Conservation (phyloP, 163 green algal genomes). For the Scenedesmus sp. region DNA sequence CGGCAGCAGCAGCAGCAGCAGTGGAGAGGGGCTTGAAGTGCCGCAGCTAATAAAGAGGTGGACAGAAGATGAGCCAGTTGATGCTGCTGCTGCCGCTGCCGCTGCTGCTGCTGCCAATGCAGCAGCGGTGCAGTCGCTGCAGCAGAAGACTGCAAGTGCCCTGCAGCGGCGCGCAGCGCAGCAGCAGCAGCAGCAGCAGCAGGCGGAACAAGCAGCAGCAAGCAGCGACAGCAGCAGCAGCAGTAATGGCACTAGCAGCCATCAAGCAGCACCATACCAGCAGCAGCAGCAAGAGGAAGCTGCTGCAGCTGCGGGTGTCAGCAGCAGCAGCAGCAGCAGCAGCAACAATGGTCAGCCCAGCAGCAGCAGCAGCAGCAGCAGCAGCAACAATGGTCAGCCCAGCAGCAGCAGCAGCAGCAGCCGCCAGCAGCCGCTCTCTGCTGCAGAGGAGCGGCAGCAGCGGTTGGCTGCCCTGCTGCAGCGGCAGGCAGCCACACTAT, state of each 20-base stretch:
- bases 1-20: not conserved
- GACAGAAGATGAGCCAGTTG: not conserved
- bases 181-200: not conserved
- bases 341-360: not conserved
- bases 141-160: not conserved
- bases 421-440: not conserved
- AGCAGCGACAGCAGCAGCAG: too few relatives aligned
- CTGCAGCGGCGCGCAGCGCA: not conserved
- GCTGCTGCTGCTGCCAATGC: not conserved
- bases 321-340: not conserved
- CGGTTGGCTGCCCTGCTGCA: not conserved
- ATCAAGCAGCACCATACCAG: not conserved
- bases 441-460: not conserved
- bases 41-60: not conserved
- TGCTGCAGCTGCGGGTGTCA: not conserved
- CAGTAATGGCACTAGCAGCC: not conserved
- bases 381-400: not conserved
- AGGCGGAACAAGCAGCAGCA: not conserved
- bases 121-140: not conserved
- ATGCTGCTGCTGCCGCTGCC: not conserved
- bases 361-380: not conserved
- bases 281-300: not conserved
- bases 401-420: slow-evolving; percentile 1
- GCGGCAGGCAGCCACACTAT: not conserved
- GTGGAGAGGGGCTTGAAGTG: not conserved